Evolutionary conservation across 805 yeast species (phyloP), one percentile per base, ranked within the genome.

Genomic region (Wickerhamiella qilinensis): DNA sequence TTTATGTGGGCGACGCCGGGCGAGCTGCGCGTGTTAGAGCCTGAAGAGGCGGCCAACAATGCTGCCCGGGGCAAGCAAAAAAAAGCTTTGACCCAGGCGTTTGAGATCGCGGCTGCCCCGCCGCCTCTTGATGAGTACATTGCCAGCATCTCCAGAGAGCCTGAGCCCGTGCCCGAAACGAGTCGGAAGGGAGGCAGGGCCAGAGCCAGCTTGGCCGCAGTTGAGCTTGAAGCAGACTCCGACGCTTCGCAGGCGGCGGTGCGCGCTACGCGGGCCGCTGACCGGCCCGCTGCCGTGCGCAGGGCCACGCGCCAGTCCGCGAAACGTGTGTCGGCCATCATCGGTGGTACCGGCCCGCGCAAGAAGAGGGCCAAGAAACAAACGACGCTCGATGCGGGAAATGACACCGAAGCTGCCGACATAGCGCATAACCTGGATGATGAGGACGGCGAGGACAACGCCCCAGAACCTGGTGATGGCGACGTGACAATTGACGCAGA

Each of bases 1-100:
- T 77, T 73, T 48, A 69, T 73, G 46, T 77, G 85, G 85, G 69
- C 73, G 30, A 60, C 66, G 16, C 50, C 56, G 5, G 27, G 36
- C 12, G 56, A 52, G 20, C 36, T 44, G 15, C 39, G 38, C 29
- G 21, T 20, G 6, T 43, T 52, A 16, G 8, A 42, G 7, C 40
- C 38, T 2, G 48, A 40, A 11, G 37, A 30, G 4, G 53, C 53
- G 2, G 25, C 20, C 3, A 49, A 49, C 38, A 25, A 36, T 18
- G 38, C 49, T 2, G 15, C 16, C 2, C 38, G 41, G 30, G 43
- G 38, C 20, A 44, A 47, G 30, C 37, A 38, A 3, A 42, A 43
- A 28, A 43, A 41, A 19, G 44, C 44, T 12, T 37, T 50, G 22
- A 38, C 38, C 30, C 49, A 46, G 27, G 54, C 54, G 18, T 50